A percentile compares a stretch with the other conserved stretches of the same genome.
Conservation (phyloP, 768 basidiomycete species). For the Phylloporus sp. region DNA sequence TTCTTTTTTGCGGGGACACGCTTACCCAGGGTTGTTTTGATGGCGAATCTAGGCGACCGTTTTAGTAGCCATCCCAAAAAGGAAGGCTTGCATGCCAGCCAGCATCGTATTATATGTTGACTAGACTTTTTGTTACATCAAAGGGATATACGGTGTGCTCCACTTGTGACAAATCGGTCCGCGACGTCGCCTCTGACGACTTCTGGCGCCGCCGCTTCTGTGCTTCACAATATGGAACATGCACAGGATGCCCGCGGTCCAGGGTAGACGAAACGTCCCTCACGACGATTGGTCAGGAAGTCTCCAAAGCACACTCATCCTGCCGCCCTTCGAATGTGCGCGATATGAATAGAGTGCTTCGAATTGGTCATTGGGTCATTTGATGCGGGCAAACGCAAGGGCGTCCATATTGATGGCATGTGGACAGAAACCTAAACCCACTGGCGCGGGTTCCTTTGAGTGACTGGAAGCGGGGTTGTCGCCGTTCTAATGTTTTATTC, state of each 20-base stretch:
- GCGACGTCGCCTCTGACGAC: slow-evolving; percentile 10
- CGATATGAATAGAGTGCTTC: slow-evolving; percentile 21
- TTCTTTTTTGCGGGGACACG: slow-evolving; percentile 11
- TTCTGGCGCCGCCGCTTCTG: slow-evolving; percentile 19
- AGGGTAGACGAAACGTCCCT: slow-evolving; percentile 16
- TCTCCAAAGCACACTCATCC: not conserved
- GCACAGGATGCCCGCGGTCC: slow-evolving; percentile 30
- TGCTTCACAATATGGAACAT: slow-evolving; percentile 22
- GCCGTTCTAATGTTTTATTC: slow-evolving; percentile 18
- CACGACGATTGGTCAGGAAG: slow-evolving; percentile 23
- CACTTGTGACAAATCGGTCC: slow-evolving; percentile 17
- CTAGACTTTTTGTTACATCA: not conserved
- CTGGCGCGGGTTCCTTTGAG: slow-evolving; percentile 13
- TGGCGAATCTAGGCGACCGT: slow-evolving; percentile 4
- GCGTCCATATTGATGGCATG: slow-evolving; percentile 15
- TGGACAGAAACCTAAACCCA: slow-evolving; percentile 16
- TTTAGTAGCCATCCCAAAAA: slow-evolving; percentile 10
- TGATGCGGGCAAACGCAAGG: slow-evolving; percentile 19
- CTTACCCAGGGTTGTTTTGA: slow-evolving; percentile 5
- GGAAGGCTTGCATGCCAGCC: slow-evolving; percentile 19
- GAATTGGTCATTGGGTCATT: slow-evolving; percentile 27
- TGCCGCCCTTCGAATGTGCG: slow-evolving; percentile 13
- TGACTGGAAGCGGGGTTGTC: slow-evolving; percentile 6
- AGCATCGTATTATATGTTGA: no score
- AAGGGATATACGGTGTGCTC: slow-evolving; percentile 9